Base-by-base conservation (phyloP, 176 grass and related monocot species). In the Carex parvula region DNA sequence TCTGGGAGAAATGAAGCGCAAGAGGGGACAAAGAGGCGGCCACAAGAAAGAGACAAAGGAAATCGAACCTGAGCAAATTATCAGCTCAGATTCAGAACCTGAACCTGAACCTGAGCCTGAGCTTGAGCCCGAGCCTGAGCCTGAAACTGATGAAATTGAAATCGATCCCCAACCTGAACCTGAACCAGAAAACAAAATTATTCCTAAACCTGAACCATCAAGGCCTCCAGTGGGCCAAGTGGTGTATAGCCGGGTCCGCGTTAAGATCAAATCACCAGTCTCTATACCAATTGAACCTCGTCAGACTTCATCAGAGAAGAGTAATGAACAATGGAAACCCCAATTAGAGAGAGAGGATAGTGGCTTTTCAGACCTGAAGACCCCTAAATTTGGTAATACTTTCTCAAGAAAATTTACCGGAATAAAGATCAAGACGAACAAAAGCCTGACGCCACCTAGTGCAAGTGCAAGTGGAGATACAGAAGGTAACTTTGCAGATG, bases 341-440 rank as follows among this genome's bases (percentile, higher is more conserved):
- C 59, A 63, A 64, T 81, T 81, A 63, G 59, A 64, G 62, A 69
- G 41, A 83, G 73, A 83, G 81, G 20, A 48, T 53, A 9, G 64
- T 78, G 73, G 48, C 15, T 32, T 56, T 68, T 30, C 60, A 22
- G 61, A 30, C 15, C 6, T 66, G 29, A 83, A 66, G 16, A 83
- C 41, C 22, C 62, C 81, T 15, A 83, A 68, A 68, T 83, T 83
- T 52, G 60, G 57, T 32, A 83, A 83, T 24, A 68, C 62, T 2
- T 83, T 83, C 53, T 83, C 81, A 12, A 83, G 81, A 66, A 83
- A 83, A 83, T 64, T 68, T 14, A 29, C 62, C 17, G 81, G 81
- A 42, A 83, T 83, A 48, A 83, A 83, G 48, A 55, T 83, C 62
- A 83, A 83, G 81, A 83, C 81, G 21, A 83, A 83, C 64, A 83